Conservation (phyloP, 2,329 filamentous ascomycete species). For the Nemania sp. region DNA sequence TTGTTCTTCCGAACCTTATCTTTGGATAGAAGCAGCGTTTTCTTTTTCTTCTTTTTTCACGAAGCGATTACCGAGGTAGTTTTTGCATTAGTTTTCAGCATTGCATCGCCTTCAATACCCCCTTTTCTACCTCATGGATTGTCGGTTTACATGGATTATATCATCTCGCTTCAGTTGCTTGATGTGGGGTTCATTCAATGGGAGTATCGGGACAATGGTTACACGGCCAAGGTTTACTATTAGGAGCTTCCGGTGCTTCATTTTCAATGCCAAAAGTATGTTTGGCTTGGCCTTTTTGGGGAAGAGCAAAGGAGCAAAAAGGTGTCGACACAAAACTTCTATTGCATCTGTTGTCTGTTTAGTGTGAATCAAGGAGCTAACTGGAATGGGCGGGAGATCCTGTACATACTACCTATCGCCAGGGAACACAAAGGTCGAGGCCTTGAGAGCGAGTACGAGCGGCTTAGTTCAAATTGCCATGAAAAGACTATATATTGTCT, state of each 20-base stretch:
- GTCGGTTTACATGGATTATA: background rate
- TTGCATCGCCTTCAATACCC: slow-evolving; percentile 25
- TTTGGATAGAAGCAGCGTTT: background rate
- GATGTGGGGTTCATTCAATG: background rate
- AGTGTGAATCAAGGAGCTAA: background rate
- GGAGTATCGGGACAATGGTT: background rate
- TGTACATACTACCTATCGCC: background rate
- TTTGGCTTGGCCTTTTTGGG: background rate
- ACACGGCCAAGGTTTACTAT: background rate
- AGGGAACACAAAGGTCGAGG: background rate
- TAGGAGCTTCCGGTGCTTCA: background rate
- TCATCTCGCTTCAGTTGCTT: background rate
- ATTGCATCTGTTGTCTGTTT: background rate
- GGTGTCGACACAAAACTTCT: background rate
- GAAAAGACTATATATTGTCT: background rate
- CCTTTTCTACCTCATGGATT: slow-evolving; percentile 6
- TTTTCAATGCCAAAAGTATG: slow-evolving; percentile 4
- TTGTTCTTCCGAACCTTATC: slow-evolving; percentile 8
- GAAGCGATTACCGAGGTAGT: slow-evolving; percentile 6
- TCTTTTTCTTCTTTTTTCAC: background rate
- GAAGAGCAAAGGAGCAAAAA: background rate
- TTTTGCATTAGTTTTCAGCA: slow-evolving; percentile 8
- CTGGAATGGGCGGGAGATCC: background rate
- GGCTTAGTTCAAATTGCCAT: background rate
- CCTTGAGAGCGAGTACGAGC: background rate